Conservation (phyloP, 441 rosid genomes). For the Populus hybrid region DNA sequence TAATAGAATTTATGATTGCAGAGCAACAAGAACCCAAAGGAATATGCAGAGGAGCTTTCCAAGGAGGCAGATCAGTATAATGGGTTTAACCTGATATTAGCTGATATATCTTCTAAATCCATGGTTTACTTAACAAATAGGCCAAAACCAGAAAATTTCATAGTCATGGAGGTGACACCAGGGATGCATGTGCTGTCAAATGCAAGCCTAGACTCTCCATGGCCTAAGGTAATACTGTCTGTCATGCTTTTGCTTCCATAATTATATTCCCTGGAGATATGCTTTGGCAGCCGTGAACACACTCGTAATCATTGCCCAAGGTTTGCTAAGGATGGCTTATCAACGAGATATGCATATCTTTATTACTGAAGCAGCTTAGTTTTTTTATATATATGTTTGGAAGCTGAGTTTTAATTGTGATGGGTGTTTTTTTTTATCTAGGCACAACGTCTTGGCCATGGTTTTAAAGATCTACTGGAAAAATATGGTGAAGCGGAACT, state of each 20-base stretch:
- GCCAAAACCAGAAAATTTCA: constrained; percentile 26
- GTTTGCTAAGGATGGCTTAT: background rate
- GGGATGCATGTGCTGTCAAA: constrained; percentile 80
- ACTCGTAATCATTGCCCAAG: no score
- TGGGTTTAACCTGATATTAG: constrained; percentile 70
- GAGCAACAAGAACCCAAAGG: constrained; percentile 59
- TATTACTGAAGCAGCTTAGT: background rate
- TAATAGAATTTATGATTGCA: constrained; percentile 20
- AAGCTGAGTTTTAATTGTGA: background rate
- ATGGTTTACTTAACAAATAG: constrained; percentile 72
- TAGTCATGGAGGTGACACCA: constrained; percentile 53
- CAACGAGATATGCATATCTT: no score
- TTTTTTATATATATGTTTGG: background rate
- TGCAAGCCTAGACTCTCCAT: constrained; percentile 75
- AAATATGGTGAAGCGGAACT: constrained; percentile 38
- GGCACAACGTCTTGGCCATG: constrained; percentile 51
- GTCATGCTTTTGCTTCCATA: background rate
- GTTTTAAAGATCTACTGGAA: constrained; percentile 38
- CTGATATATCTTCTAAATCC: constrained; percentile 47
- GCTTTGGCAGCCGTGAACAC: background rate
- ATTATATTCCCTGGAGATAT: background rate
- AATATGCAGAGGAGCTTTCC: constrained; percentile 57
- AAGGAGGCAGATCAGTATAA: constrained; percentile 47
- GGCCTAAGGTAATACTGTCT: constrained; percentile 62
- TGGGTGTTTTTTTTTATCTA: constrained; percentile 13